These are phyloP conservation scores for Apophysomyces trapeziformis DNA, from an alignment of 371 early-diverging fungal species.

Conservation along the genomic window DNA sequence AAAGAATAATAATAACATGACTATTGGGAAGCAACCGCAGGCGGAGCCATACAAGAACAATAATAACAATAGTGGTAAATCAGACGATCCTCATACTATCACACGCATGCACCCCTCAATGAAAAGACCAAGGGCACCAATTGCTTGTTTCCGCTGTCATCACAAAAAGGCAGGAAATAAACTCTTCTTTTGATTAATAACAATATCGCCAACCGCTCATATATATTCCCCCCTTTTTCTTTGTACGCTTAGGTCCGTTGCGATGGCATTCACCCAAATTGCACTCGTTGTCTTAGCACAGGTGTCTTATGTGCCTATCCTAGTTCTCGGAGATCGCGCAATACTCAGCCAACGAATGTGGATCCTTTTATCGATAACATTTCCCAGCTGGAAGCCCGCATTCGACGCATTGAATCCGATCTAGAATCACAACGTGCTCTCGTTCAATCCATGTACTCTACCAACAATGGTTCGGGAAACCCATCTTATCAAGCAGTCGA, in stretches of 20 bases:
- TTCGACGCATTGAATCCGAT: slow-evolving; percentile 46
- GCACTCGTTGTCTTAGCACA: slow-evolving; percentile 43
- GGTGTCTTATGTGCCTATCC: slow-evolving; percentile 50
- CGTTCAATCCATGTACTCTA: slow-evolving; percentile 28
- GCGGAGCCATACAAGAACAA: slow-evolving; percentile 4
- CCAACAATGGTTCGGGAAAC: background rate
- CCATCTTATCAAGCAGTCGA: slow-evolving; percentile 12
- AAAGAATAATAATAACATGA: background rate
- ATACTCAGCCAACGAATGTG: slow-evolving; percentile 46
- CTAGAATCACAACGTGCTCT: slow-evolving; percentile 39
- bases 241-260: slow-evolving; percentile 39
- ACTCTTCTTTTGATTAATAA: slow-evolving; percentile 9
- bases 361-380: slow-evolving; percentile 53
- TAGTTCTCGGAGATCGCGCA: slow-evolving; percentile 47
- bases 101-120: slow-evolving; percentile 28
- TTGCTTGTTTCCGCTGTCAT: slow-evolving; percentile 41
- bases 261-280: slow-evolving; percentile 48
- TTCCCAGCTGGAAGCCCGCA: slow-evolving; percentile 44
- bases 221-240: background rate
- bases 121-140: slow-evolving; percentile 42
- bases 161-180: slow-evolving; percentile 31
- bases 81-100: slow-evolving; percentile 15
- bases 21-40: background rate
- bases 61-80: slow-evolving; percentile 4
- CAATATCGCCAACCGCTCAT: background rate